Base-by-base conservation (phyloP, 352 stramenopile genomes). In the Peronosclerospora sorghi region DNA sequence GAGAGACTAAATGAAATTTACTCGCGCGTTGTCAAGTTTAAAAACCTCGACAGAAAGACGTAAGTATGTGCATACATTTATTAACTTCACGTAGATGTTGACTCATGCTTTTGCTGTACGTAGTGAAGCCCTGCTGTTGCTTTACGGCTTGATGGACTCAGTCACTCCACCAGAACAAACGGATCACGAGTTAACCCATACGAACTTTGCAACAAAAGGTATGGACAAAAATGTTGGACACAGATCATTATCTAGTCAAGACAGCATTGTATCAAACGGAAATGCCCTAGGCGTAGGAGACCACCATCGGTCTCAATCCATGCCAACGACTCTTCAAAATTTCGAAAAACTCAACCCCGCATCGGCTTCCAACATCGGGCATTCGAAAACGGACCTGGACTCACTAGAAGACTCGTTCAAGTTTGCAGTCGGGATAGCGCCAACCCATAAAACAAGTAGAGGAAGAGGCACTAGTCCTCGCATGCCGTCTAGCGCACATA, bases 361-460 rank as follows among this genome's bases (percentile, higher is more conserved):
- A 6, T 7, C 37, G 32, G 40, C 8, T 30, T 48, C 39, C 8
- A 28, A 40, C 18, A 40, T 30, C 12, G 32, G 29, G 10, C 48
- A 53, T 17, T 45, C 32, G 28, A 56, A 28, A 37, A 73, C 64
- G 0, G 46, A 71, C 15, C 26, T 89, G 1, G 57, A 86, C 37
- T 62, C 73, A 7, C 50, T 89, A 18, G 74, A 89, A 50, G 74
- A 86, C 26, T 89, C 77, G 4, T 89, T 89, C 54, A 86, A 84
- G 27, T 74, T 83, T 43, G 63, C 63, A 29, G 67, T 89, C 1
- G 77, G 74, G 0, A 84, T 89, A 23, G 65, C 65, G 7, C 64
- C 62, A 3, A n/a, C 41, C 6, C 51, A 56, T 19, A 76, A 73
- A 29, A 21, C 40, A 1, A 48, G 18, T 8, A 67, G 65, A 49